These are phyloP conservation scores for Phytopythium delawarense DNA, from an alignment of 352 stramenopile species.

Conservation along the genomic window DNA sequence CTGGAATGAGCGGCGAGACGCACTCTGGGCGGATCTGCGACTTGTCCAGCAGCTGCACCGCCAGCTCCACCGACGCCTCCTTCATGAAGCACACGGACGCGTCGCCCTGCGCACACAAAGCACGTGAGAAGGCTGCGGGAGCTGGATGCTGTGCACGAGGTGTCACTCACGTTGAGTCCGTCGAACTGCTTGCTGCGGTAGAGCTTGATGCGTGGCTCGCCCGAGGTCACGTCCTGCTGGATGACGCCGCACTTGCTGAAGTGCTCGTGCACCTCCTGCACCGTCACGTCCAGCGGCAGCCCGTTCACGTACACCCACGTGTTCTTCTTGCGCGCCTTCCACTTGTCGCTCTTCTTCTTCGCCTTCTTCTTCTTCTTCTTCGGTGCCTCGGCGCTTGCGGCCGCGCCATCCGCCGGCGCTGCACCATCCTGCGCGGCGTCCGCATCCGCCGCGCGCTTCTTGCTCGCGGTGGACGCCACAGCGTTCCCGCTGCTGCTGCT, in stretches of 20 bases:
- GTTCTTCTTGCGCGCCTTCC: constrained; percentile 81
- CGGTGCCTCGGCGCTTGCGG: neutral
- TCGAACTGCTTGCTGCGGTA: constrained; percentile 89
- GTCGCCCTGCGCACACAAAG: constrained; percentile 70
- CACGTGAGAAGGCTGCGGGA: neutral
- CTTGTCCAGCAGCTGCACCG: constrained; percentile 92
- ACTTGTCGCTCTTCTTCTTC: constrained; percentile 78
- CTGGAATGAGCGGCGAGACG: neutral
- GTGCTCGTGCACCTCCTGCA: constrained; percentile 91
- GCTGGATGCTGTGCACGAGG: neutral
- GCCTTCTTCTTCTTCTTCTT: constrained; percentile 78
- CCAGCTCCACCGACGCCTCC: constrained; percentile 93
- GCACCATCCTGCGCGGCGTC: neutral
- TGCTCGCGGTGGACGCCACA: neutral
- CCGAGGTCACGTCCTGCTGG: constrained; percentile 91
- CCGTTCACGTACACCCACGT: constrained; percentile 97
- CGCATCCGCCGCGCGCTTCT: constrained; percentile 9
- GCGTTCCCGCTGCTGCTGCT: neutral
- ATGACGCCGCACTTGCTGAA: constrained; percentile 95
- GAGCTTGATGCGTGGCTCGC: constrained; percentile 94
- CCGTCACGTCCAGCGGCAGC: constrained; percentile 89
- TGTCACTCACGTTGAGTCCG: constrained; percentile 77
- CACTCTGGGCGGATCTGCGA: constrained; percentile 80
- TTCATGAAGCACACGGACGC: constrained; percentile 95
- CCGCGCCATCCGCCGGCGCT: constrained; percentile 1